Evolutionary conservation across 2,329 filamentous ascomycete genomes (phyloP).

Genomic region (Penicillium sp.): DNA sequence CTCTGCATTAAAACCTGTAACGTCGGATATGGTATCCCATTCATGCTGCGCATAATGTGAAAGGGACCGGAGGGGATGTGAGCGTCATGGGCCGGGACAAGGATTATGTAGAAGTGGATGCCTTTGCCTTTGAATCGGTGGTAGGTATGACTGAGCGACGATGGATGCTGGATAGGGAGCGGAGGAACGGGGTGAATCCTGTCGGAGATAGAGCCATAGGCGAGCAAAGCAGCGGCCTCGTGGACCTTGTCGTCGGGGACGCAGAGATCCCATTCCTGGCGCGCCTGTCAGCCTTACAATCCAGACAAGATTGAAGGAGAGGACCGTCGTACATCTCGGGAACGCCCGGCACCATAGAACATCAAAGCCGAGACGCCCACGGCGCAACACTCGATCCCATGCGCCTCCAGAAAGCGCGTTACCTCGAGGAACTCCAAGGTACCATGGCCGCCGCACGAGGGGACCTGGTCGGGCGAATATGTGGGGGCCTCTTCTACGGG

Average conservation of each 20-base stretch:
- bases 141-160: constrained; percentile 32
- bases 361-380: constrained; percentile 34
- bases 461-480: constrained; percentile 24
- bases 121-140: constrained; percentile 34
- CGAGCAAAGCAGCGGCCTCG: constrained; percentile 28
- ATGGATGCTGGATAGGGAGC: constrained; percentile 27
- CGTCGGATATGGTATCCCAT: constrained; percentile 34
- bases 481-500: constrained; percentile 16
- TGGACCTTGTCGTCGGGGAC: constrained; percentile 28
- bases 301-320: not conserved
- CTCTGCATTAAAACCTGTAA: constrained; percentile 33
- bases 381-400: constrained; percentile 34
- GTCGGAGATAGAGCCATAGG: constrained; percentile 21
- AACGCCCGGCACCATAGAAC: constrained; percentile 32
- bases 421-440: constrained; percentile 32
- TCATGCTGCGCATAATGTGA: constrained; percentile 30
- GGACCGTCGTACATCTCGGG: constrained; percentile 28
- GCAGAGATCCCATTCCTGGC: constrained; percentile 34
- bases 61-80: constrained; percentile 30
- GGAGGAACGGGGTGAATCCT: constrained; percentile 26
- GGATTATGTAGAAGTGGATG: constrained; percentile 32
- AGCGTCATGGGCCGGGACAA: constrained; percentile 31
- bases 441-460: constrained; percentile 29
- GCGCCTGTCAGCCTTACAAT: constrained; percentile 6
- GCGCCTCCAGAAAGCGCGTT: constrained; percentile 30